Conservation (phyloP, 805 yeast species). For the Hanseniaspora taiwanica region DNA sequence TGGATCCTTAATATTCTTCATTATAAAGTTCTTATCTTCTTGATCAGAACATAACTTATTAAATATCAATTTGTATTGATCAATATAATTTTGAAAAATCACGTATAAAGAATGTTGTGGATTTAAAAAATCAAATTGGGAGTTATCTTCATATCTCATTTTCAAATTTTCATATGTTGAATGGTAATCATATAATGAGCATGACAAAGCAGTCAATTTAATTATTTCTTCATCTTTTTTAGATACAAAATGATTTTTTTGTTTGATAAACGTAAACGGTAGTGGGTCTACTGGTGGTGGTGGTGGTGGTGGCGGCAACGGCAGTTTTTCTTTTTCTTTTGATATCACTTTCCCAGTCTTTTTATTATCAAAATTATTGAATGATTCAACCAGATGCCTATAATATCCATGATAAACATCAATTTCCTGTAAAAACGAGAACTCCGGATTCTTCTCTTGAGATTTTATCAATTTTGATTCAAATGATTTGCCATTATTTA, state of each 20-base stretch:
- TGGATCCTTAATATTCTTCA: conserved; percentile 15
- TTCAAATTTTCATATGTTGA: conserved; percentile 30
- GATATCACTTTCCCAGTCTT: too few relatives aligned
- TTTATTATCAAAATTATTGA: too few relatives aligned
- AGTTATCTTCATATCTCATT: conserved; percentile 23
- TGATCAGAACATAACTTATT: neutral
- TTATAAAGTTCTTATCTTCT: neutral
- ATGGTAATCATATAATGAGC: conserved; percentile 43
- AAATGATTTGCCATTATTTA: conserved; percentile 53
- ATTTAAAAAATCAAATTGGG: conserved; percentile 58
- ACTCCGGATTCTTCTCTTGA: conserved; percentile 37
- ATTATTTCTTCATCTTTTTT: conserved; percentile 53
- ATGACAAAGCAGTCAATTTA: conserved; percentile 57
- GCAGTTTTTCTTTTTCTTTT: too few relatives aligned
- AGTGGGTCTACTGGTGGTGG: too few relatives aligned
- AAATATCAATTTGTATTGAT: conserved; percentile 36
- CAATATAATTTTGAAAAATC: conserved; percentile 34
- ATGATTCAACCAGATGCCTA: conserved; percentile 28
- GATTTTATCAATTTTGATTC: conserved; percentile 38
- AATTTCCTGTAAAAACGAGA: conserved; percentile 44
- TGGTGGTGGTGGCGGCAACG: too few relatives aligned
- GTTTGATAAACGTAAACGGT: conserved; percentile 21
- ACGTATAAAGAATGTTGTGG: conserved; percentile 45
- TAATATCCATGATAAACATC: conserved; percentile 51
- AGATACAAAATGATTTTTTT: conserved; percentile 29